Conservation (phyloP, 2,329 filamentous ascomycete genomes). For the Colletotrichum orbiculare region DNA sequence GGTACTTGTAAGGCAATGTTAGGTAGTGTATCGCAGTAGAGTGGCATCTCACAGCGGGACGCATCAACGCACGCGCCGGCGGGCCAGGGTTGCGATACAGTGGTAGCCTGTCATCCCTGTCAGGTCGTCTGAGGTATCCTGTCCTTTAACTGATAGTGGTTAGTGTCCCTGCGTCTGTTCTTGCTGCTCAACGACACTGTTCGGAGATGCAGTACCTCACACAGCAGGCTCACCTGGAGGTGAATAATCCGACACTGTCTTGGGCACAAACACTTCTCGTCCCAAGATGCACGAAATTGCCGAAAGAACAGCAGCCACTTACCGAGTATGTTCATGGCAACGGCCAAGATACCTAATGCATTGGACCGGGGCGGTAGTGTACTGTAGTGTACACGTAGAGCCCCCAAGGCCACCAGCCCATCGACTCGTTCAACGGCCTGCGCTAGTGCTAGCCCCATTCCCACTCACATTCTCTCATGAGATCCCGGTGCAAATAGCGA, state of each 20-base stretch:
- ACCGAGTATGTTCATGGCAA: slow-evolving; percentile 13
- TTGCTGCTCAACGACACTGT: not conserved
- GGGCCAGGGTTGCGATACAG: slow-evolving; percentile 14
- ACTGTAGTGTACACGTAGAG: too few relatives aligned
- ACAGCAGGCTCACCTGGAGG: not conserved
- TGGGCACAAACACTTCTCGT: not conserved
- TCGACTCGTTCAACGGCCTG: slow-evolving; percentile 27
- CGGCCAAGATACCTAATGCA: slow-evolving; percentile 20
- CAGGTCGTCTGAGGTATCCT: slow-evolving; percentile 3
- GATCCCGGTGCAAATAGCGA: too few relatives aligned
- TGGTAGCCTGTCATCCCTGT: slow-evolving; percentile 4
- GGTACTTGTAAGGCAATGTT: not conserved
- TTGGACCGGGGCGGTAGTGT: not conserved
- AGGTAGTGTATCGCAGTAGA: too few relatives aligned
- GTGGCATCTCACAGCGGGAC: not conserved
- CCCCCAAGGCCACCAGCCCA: slow-evolving; percentile 12
- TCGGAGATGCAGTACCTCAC: not conserved
- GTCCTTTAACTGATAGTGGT: not conserved
- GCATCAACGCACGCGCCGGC: slow-evolving; percentile 28
- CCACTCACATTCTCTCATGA: slow-evolving; percentile 8
- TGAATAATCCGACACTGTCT: too few relatives aligned
- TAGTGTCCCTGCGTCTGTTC: not conserved
- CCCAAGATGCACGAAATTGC: slow-evolving; percentile 20
- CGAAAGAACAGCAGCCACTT: slow-evolving; percentile 16
- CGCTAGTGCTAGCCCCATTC: not conserved